Evolutionary conservation across 139 green algal genomes (phyloP).

Genomic region (Chlorella sp.): DNA sequence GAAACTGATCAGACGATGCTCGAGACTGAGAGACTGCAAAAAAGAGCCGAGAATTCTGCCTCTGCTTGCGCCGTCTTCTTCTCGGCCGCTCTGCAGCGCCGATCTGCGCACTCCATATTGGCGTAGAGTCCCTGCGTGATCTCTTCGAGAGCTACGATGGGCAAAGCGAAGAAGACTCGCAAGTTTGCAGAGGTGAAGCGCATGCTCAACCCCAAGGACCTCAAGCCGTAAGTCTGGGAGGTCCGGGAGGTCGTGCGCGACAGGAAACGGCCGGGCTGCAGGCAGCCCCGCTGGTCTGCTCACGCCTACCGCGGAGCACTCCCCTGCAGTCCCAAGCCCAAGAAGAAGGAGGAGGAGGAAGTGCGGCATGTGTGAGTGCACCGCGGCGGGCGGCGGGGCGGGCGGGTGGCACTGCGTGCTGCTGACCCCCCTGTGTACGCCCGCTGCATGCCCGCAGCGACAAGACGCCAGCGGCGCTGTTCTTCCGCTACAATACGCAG

Average conservation of each 20-base stretch:
- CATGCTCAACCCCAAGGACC: constrained; percentile 90
- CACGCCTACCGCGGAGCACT: no score
- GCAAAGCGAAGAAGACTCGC: constrained; percentile 93
- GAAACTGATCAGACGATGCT: no score
- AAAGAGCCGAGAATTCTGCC: no score
- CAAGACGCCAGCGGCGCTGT: constrained; percentile 88
- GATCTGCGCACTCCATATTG: no score
- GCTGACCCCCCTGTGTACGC: neutral
- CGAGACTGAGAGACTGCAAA: no score
- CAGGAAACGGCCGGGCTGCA: no score
- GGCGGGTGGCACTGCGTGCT: neutral
- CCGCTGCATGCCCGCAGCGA: constrained; percentile 58
- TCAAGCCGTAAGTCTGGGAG: constrained; percentile 53
- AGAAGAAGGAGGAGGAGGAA: constrained; percentile 66
- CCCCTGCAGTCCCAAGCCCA: constrained; percentile 30
- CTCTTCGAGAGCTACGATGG: constrained; percentile 78
- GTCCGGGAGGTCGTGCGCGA: no score
- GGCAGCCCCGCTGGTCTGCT: no score
- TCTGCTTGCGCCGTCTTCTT: no score
- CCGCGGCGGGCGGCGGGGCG: no score
- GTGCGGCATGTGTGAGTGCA: constrained; percentile 67
- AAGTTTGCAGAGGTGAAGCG: constrained; percentile 98
- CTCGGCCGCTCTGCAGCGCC: no score
- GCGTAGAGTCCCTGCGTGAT: no score
- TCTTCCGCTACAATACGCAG: constrained; percentile 98